Evolutionary conservation across 192 early-diverging fungal species (phyloP).

Genomic region (Geosiphon pyriformis): DNA sequence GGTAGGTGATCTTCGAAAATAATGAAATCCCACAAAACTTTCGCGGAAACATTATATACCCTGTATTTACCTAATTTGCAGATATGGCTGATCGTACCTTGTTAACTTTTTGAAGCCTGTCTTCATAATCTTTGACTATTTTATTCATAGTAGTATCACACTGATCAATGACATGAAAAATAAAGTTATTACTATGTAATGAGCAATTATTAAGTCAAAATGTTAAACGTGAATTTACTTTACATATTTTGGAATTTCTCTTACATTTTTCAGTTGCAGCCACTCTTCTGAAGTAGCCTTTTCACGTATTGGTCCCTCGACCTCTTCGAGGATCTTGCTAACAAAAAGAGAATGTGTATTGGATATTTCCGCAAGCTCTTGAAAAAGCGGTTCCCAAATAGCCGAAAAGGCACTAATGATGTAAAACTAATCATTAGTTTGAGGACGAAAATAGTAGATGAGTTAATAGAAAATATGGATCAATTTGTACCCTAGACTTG

Average conservation of each 20-base stretch:
- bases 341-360: constrained; percentile 32
- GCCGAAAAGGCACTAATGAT: constrained; percentile 20
- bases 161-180: not conserved
- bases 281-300: constrained; percentile 13
- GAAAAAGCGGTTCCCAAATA: constrained; percentile 28
- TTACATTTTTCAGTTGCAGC: constrained; percentile 15
- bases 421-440: not conserved
- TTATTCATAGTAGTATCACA: constrained; percentile 5
- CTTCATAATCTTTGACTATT: constrained; percentile 15
- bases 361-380: constrained; percentile 31
- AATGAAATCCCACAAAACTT: too few species aligned
- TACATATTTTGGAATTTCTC: not conserved
- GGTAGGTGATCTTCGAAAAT: too few species aligned
- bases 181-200: not conserved
- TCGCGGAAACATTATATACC: too few species aligned
- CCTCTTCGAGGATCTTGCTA: constrained; percentile 33
- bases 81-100: constrained; percentile 1
- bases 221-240: too few species aligned
- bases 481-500: constrained; percentile 2
- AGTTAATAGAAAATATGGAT: not conserved
- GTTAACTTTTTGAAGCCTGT: constrained; percentile 17
- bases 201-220: not conserved
- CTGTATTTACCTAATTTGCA: not conserved
- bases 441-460: not conserved
- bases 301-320: constrained; percentile 33